phyloP scores from a whole-genome alignment of 225 moss, liverwort and hornwort genomes.

The Takakia lepidozioides region DNA sequence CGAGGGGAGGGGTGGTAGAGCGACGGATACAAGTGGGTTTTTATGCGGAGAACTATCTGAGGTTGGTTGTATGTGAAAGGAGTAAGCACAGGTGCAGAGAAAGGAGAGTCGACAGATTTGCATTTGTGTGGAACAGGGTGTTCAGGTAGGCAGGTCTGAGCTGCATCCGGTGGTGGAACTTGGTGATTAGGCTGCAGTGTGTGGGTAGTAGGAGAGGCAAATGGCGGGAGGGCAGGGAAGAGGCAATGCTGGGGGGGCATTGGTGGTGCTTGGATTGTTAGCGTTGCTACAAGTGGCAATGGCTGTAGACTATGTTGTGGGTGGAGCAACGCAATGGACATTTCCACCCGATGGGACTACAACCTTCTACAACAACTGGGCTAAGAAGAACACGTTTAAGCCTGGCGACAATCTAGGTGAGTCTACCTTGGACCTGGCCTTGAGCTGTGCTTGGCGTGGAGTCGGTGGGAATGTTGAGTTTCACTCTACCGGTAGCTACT shows the following conservation, averaged over 20 bases:
- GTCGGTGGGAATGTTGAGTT: not conserved
- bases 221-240: slow-evolving; percentile 5
- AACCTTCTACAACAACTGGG: slow-evolving; percentile 4
- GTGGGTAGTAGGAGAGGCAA: too few species aligned
- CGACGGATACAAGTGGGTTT: too few species aligned
- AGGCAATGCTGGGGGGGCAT: slow-evolving; percentile 5
- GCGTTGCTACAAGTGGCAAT: not conserved
- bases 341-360: not conserved
- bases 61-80: too few species aligned
- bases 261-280: slow-evolving; percentile 1
- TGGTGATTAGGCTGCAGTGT: too few species aligned
- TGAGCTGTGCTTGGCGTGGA: not conserved
- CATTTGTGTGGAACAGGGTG: too few species aligned
- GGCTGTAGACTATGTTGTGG: not conserved
- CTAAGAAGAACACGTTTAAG: not conserved
- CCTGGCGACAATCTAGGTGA: slow-evolving; percentile 6
- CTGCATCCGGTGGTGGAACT: too few species aligned
- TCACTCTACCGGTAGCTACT: not conserved
- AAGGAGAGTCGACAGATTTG: too few species aligned
- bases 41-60: too few species aligned
- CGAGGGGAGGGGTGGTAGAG: too few species aligned
- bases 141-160: too few species aligned
- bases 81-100: too few species aligned
- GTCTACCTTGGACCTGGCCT: not conserved
- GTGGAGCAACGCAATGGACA: slow-evolving; percentile 2